These are phyloP conservation scores for Sporothrix dimorphospora DNA, from an alignment of 2,329 filamentous ascomycete genomes.

Conservation along the genomic window DNA sequence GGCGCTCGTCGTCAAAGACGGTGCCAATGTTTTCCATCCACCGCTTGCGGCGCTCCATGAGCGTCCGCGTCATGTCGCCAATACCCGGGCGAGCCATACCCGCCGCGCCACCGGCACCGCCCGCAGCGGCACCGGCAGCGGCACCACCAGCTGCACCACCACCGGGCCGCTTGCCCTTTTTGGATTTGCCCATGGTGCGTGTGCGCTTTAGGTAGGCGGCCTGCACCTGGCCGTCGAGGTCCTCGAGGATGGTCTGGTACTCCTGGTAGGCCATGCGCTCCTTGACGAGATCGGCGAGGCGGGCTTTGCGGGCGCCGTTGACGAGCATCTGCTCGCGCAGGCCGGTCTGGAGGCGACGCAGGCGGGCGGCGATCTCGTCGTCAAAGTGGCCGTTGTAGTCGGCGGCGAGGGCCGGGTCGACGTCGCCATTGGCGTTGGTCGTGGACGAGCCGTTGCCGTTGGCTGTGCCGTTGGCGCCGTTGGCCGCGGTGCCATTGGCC, in stretches of 20 bases:
- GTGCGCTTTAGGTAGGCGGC: slow-evolving; percentile 95
- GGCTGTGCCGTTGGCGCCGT: slow-evolving; percentile 23
- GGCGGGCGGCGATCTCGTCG: slow-evolving; percentile 87
- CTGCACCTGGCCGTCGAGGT: slow-evolving; percentile 93
- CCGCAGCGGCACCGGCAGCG: slow-evolving; percentile 50
- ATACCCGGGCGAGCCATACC: slow-evolving; percentile 76
- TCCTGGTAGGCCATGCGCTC: slow-evolving; percentile 96
- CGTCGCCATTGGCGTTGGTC: background rate
- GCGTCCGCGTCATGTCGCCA: slow-evolving; percentile 83
- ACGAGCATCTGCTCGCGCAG: slow-evolving; percentile 81
- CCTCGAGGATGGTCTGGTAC: slow-evolving; percentile 94
- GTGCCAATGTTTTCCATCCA: slow-evolving; percentile 92
- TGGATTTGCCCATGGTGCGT: slow-evolving; percentile 91
- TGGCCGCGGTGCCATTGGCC: slow-evolving; percentile 9
- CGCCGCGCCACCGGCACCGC: slow-evolving; percentile 23
- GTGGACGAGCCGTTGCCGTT: slow-evolving; percentile 32
- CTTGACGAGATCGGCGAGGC: slow-evolving; percentile 82
- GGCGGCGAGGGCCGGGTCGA: slow-evolving; percentile 48
- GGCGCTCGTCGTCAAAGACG: slow-evolving; percentile 82
- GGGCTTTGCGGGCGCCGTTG: slow-evolving; percentile 88
- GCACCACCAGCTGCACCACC: slow-evolving; percentile 67
- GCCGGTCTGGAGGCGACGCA: slow-evolving; percentile 81
- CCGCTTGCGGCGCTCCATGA: slow-evolving; percentile 87
- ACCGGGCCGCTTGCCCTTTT: slow-evolving; percentile 65
- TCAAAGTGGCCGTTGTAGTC: slow-evolving; percentile 91